These are phyloP conservation scores for Diplodia seriata DNA, from an alignment of 2,329 filamentous ascomycete genomes.

Conservation along the genomic window DNA sequence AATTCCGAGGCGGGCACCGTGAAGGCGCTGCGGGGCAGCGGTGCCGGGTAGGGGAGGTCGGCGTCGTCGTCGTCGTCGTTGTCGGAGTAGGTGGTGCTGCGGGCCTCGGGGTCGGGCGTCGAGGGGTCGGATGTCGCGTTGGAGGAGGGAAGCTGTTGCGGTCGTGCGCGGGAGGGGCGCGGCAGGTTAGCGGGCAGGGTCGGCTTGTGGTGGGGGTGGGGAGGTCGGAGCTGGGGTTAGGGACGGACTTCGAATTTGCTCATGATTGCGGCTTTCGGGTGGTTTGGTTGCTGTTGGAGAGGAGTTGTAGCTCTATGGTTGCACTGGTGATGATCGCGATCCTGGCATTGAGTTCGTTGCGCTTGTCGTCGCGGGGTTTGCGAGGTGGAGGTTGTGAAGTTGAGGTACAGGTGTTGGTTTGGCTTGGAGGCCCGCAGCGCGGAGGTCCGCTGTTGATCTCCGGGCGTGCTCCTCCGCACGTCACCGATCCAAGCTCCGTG, in stretches of 20 bases:
- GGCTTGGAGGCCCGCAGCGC: background rate
- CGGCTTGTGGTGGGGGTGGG: background rate
- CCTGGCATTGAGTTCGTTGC: background rate
- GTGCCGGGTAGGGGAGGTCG: constrained; percentile 62
- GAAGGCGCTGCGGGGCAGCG: constrained; percentile 84
- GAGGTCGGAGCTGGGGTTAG: background rate
- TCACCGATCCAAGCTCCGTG: background rate
- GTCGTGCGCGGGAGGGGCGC: background rate
- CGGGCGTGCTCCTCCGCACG: constrained; percentile 14
- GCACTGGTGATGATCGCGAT: background rate
- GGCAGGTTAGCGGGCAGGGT: background rate
- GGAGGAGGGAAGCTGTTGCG: constrained; percentile 24
- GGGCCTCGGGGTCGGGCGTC: background rate
- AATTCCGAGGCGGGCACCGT: constrained; percentile 70
- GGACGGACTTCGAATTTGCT: constrained; percentile 29
- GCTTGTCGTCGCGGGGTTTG: background rate
- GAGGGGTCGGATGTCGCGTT: constrained; percentile 3
- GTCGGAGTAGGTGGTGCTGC: background rate
- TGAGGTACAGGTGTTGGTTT: constrained; percentile 24
- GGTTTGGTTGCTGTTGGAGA: background rate
- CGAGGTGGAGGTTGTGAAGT: background rate
- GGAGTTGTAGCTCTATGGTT: background rate
- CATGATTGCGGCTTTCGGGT: constrained; percentile 15
- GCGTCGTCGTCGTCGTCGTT: constrained; percentile 18
- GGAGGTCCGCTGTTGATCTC: constrained; percentile 30